phyloP scores from a whole-genome alignment of 1,139 yeast genomes.

The Debaryomyces udenii region DNA sequence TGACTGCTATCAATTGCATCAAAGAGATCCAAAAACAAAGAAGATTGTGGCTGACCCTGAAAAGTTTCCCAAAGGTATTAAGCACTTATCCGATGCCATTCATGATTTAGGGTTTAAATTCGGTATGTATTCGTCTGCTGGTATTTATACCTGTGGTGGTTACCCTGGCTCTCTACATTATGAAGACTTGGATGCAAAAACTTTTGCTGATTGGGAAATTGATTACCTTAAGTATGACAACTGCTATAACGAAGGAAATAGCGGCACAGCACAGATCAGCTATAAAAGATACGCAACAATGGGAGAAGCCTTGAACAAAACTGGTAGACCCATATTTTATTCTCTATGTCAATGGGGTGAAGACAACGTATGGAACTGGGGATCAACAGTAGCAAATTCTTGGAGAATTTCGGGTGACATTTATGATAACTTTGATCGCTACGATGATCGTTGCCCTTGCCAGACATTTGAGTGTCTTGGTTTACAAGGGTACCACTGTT shows the following conservation, averaged over 20 bases:
- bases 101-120: constrained; percentile 26
- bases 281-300: constrained; percentile 25
- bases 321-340: constrained; percentile 29
- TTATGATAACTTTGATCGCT: constrained; percentile 23
- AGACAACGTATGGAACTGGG: constrained; percentile 29
- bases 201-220: constrained; percentile 28
- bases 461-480: constrained; percentile 22
- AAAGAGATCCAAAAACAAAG: constrained; percentile 11
- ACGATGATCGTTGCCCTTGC: constrained; percentile 29
- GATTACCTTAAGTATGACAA: constrained; percentile 33
- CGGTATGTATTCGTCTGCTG: constrained; percentile 33
- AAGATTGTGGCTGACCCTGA: constrained; percentile 17
- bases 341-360: constrained; percentile 33
- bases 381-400: constrained; percentile 26
- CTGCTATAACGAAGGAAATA: constrained; percentile 27
- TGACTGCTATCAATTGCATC: constrained; percentile 26
- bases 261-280: constrained; percentile 23
- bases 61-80: constrained; percentile 30
- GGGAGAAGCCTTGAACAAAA: constrained; percentile 27
- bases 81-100: constrained; percentile 21
- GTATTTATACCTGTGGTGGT: constrained; percentile 28
- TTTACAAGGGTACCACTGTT: constrained; percentile 25
- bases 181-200: constrained; percentile 27
- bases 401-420: constrained; percentile 31
- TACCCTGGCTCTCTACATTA: constrained; percentile 28